Evolutionary conservation across 768 basidiomycete species (phyloP).

Genomic region (Macrocybe gigantea): DNA sequence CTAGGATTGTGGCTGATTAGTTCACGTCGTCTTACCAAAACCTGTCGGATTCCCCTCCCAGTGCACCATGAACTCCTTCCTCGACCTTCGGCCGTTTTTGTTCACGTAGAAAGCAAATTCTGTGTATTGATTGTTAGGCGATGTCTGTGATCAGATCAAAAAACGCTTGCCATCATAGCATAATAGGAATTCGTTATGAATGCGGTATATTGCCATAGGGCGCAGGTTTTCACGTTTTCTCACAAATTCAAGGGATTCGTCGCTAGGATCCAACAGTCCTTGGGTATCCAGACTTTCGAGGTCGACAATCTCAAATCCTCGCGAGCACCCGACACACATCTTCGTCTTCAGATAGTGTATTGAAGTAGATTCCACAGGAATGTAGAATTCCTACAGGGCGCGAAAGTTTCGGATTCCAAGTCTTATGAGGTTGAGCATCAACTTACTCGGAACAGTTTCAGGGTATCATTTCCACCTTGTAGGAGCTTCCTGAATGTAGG

Average conservation of each 20-base stretch:
- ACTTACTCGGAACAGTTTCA: conserved; percentile 82
- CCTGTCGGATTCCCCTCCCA: conserved; percentile 96
- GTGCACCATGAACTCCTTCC: conserved; percentile 89
- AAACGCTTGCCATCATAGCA: conserved; percentile 87
- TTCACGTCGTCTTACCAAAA: conserved; percentile 65
- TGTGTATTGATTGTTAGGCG: conserved; percentile 22
- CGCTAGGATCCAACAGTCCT: conserved; percentile 88
- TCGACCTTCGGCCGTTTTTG: conserved; percentile 87
- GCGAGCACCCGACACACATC: conserved; percentile 94
- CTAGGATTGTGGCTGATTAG: background rate
- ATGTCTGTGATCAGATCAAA: conserved; percentile 3
- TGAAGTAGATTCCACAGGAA: conserved; percentile 94
- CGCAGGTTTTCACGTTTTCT: conserved; percentile 81
- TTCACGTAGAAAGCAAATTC: conserved; percentile 99
- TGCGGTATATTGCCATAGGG: conserved; percentile 95
- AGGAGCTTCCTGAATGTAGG: conserved; percentile 93
- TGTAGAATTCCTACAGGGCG: conserved; percentile 84
- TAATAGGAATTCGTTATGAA: conserved; percentile 92
- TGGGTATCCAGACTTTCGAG: conserved; percentile 96
- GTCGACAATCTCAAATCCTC: conserved; percentile 98
- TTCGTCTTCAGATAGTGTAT: conserved; percentile 97
- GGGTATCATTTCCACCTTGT: conserved; percentile 91
- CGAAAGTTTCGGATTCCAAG: conserved; percentile 1
- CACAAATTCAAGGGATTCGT: conserved; percentile 90
- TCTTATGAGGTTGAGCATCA: background rate